A percentile compares a stretch with the other conserved stretches of the same genome.
Conservation (phyloP, 2,329 filamentous ascomycete genomes). For the Acephala macrosclerotiorum region DNA sequence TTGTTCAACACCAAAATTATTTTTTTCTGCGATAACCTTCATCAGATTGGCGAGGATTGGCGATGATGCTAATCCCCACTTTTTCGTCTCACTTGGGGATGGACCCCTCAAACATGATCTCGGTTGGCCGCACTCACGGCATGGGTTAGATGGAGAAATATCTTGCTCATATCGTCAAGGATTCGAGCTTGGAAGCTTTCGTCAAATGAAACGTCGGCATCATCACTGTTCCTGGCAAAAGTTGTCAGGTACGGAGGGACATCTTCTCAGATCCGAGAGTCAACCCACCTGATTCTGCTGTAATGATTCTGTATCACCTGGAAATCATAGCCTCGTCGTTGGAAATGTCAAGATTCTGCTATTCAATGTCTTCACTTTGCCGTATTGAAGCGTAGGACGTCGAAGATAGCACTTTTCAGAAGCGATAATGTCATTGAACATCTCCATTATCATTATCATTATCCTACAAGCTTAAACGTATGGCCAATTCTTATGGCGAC, state of each 20-base stretch:
- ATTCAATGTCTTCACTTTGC: not conserved
- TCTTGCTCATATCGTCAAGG: not conserved
- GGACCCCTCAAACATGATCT: not conserved
- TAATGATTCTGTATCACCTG: too few relatives aligned
- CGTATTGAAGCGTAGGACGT: not conserved
- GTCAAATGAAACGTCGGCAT: not conserved
- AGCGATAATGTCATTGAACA: not conserved
- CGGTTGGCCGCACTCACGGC: not conserved
- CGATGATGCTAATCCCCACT: not conserved
- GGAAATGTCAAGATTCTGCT: not conserved
- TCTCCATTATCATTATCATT: conserved; percentile 31
- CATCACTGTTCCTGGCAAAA: not conserved
- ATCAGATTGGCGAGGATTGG: not conserved
- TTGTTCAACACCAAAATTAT: not conserved
- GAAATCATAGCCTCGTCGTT: too few relatives aligned
- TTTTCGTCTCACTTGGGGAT: not conserved
- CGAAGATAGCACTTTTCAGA: not conserved
- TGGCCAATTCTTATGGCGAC: conserved; percentile 14
- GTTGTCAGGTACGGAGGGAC: not conserved
- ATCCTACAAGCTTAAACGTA: conserved; percentile 10
- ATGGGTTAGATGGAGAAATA: not conserved
- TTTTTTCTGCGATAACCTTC: not conserved
- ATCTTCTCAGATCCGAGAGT: too few relatives aligned
- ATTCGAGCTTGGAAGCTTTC: not conserved
- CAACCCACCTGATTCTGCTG: too few relatives aligned